These are phyloP conservation scores for Thermothielavioides terrestris DNA, from an alignment of 495 filamentous ascomycete species.

Conservation along the genomic window DNA sequence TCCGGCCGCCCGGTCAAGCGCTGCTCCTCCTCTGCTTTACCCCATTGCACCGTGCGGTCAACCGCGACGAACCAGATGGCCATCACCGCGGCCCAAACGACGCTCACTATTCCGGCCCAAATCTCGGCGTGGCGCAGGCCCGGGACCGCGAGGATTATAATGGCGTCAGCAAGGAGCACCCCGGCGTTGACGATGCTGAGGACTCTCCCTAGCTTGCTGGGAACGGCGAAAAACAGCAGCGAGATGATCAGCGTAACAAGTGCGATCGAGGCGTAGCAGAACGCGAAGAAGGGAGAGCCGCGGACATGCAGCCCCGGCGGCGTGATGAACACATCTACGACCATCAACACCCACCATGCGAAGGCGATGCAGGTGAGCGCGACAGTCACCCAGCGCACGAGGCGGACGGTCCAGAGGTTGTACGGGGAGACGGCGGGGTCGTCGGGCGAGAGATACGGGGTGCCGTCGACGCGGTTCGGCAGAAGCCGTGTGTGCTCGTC, in stretches of 20 bases:
- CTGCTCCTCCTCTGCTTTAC: conserved; percentile 86
- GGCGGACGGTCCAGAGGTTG: conserved; percentile 84
- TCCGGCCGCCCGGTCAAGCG: conserved; percentile 85
- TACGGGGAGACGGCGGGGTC: conserved; percentile 95
- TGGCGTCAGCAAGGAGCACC: conserved; percentile 72
- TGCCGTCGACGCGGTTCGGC: conserved; percentile 44
- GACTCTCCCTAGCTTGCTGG: conserved; percentile 66
- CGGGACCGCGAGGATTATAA: conserved; percentile 65
- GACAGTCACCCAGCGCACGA: conserved; percentile 64
- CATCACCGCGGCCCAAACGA: conserved; percentile 57
- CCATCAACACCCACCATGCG: conserved; percentile 81
- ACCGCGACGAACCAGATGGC: conserved; percentile 34
- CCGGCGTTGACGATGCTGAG: conserved; percentile 54
- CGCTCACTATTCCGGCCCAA: conserved; percentile 78
- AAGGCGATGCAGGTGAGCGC: conserved; percentile 65
- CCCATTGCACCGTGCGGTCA: conserved; percentile 70
- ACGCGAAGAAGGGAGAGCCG: conserved; percentile 84
- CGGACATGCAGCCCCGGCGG: conserved; percentile 76
- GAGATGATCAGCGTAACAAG: conserved; percentile 62
- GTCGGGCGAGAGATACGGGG: conserved; percentile 74
- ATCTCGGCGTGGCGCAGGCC: conserved; percentile 73
- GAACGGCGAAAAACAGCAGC: conserved; percentile 79
- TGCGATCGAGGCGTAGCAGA: conserved; percentile 67
- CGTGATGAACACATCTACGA: conserved; percentile 80
- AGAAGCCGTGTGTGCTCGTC: conserved; percentile 72